A percentile compares a stretch with the other conserved stretches of the same genome.
Conservation (phyloP, 2,329 filamentous ascomycete species). For the Fusarium sp. region DNA sequence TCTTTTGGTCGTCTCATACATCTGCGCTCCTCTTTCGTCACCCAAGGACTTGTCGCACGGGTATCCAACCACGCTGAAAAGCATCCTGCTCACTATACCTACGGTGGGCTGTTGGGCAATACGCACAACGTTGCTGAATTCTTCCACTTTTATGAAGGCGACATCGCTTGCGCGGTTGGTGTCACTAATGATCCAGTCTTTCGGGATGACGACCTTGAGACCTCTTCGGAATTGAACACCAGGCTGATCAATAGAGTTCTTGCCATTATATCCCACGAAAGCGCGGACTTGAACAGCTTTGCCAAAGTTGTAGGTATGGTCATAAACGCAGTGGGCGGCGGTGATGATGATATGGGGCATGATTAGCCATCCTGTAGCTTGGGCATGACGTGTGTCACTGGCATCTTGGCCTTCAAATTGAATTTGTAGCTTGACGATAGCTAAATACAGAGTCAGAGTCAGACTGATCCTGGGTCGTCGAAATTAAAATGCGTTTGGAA, state of each 20-base stretch:
- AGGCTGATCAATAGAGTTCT: neutral
- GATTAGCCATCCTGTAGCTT: neutral
- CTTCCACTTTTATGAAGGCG: neutral
- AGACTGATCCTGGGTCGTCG: accelerated
- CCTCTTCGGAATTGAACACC: neutral
- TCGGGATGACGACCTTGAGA: neutral
- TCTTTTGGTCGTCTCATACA: neutral
- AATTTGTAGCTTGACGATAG: neutral
- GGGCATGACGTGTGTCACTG: neutral
- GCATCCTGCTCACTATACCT: accelerated
- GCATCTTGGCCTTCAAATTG: neutral
- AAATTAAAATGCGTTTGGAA: accelerated
- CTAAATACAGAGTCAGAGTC: accelerated
- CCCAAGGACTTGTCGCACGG: neutral
- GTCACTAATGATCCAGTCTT: neutral
- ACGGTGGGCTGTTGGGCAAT: neutral
- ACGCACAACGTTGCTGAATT: neutral
- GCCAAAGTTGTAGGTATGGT: neutral
- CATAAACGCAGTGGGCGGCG: neutral
- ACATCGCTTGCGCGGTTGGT: neutral
- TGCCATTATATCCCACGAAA: neutral
- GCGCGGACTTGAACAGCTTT: neutral
- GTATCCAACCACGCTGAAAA: neutral
- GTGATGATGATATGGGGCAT: neutral
- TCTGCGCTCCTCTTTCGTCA: neutral